phyloP scores from a whole-genome alignment of 345 rosid species.

The Syzygium grande region DNA sequence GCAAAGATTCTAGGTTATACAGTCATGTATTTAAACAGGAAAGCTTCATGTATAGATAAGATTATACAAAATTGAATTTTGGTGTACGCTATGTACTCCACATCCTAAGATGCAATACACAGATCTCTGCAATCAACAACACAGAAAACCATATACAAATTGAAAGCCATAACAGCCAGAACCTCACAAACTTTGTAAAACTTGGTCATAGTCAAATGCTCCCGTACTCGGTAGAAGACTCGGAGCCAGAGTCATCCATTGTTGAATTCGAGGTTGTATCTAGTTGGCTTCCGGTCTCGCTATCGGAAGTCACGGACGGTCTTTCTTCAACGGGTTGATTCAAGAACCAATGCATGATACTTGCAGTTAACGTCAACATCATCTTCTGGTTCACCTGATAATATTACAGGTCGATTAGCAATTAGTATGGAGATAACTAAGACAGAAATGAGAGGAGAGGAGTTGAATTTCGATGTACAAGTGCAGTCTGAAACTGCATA shows the following conservation, averaged over 20 bases:
- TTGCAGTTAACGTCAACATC: constrained; percentile 90
- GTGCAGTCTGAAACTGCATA: not conserved
- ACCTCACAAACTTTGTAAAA: not conserved
- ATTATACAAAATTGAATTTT: not conserved
- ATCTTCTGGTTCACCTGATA: constrained; percentile 94
- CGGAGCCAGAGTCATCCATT: constrained; percentile 74
- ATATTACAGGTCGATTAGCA: not conserved
- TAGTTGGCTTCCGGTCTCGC: constrained; percentile 40
- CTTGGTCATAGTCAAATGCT: constrained; percentile 6
- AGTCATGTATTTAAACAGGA: not conserved
- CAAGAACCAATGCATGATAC: constrained; percentile 88
- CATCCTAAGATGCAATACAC: not conserved
- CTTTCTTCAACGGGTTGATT: constrained; percentile 69
- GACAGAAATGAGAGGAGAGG: not conserved
- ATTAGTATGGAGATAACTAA: too few relatives aligned
- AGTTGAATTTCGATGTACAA: not conserved
- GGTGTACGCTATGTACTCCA: not conserved
- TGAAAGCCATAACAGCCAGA: constrained; percentile 4
- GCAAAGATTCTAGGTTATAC: not conserved
- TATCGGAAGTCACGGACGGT: constrained; percentile 53
- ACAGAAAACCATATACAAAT: not conserved
- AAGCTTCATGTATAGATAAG: not conserved
- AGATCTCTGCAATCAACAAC: not conserved
- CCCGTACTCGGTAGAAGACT: constrained; percentile 57
- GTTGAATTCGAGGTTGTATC: constrained; percentile 65